A percentile compares a stretch with the other conserved stretches of the same genome.
These are phyloP conservation scores for Monilinia aucupariae DNA, from an alignment of 2,329 filamentous ascomycete genomes.

Conservation along the genomic window DNA sequence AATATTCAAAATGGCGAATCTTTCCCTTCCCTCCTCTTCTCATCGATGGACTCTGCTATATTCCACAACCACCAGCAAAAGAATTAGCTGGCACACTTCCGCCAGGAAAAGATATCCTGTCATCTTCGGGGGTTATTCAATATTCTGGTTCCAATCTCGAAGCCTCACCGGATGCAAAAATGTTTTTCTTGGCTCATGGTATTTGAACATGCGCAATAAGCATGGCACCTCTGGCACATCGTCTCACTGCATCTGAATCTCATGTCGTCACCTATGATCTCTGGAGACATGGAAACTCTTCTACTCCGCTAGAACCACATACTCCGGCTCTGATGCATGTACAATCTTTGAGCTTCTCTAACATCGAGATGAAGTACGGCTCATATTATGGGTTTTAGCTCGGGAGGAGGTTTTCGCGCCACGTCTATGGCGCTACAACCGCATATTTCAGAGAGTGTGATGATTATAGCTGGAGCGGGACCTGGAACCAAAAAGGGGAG, in stretches of 20 bases:
- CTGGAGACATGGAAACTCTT: conserved; percentile 50
- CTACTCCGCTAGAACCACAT: conserved; percentile 43
- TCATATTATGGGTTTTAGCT: neutral
- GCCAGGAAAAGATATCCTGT: conserved; percentile 3
- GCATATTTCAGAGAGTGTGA: conserved; percentile 35
- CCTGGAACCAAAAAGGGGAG: conserved; percentile 32
- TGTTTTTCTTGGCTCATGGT: conserved; percentile 46
- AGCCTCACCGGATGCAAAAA: conserved; percentile 18
- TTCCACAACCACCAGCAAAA: neutral
- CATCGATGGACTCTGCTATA: neutral
- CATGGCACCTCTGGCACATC: conserved; percentile 40
- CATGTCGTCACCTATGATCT: conserved; percentile 44
- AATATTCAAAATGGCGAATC: neutral
- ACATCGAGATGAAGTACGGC: neutral
- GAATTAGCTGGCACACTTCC: neutral
- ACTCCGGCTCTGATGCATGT: conserved; percentile 40
- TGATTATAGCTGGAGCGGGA: conserved; percentile 45
- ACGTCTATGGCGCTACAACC: conserved; percentile 37
- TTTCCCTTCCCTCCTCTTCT: conserved; percentile 1
- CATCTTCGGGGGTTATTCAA: conserved; percentile 19
- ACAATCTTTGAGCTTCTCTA: conserved; percentile 35
- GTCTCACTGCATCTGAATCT: conserved; percentile 37
- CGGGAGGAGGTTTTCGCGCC: conserved; percentile 20
- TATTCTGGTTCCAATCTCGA: conserved; percentile 19
- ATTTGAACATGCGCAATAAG: conserved; percentile 46